Evolutionary conservation across 1,284 basidiomycete species (phyloP).

Genomic region (Trichosporon sp.): DNA sequence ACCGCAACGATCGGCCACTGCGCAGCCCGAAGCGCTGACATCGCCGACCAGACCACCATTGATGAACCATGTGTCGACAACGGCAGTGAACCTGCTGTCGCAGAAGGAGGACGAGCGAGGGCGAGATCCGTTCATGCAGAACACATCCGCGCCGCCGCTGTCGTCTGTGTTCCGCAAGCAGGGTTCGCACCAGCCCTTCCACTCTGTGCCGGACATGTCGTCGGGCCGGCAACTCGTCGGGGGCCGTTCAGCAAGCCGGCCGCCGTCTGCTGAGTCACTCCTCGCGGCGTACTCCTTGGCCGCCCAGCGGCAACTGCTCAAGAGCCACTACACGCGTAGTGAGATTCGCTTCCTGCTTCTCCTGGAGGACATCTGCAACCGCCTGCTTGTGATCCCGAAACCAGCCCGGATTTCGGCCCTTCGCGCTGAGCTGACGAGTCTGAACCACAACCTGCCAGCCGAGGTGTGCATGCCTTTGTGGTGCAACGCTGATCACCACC

Average conservation of each 20-base stretch:
- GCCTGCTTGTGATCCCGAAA: slow-evolving; percentile 84
- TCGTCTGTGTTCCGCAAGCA: slow-evolving; percentile 3
- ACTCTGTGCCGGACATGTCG: slow-evolving; percentile 54
- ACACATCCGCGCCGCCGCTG: slow-evolving; percentile 8
- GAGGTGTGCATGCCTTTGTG: slow-evolving; percentile 92
- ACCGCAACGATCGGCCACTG: slow-evolving; percentile 1
- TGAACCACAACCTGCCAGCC: slow-evolving; percentile 93
- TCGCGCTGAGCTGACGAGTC: slow-evolving; percentile 85
- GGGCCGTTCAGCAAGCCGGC: slow-evolving; percentile 37
- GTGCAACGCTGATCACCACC: slow-evolving; percentile 63
- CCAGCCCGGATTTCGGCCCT: slow-evolving; percentile 91
- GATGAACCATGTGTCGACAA: slow-evolving; percentile 8
- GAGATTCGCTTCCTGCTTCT: slow-evolving; percentile 86
- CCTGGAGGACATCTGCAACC: slow-evolving; percentile 88
- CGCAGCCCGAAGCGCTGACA: slow-evolving; percentile 5
- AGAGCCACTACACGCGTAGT: slow-evolving; percentile 83
- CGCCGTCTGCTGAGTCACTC: slow-evolving; percentile 45
- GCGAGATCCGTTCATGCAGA: slow-evolving; percentile 38
- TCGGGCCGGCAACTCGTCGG: slow-evolving; percentile 39
- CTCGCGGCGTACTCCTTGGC: slow-evolving; percentile 60
- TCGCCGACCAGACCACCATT: background rate
- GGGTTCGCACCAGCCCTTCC: slow-evolving; percentile 51
- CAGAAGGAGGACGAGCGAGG: slow-evolving; percentile 11
- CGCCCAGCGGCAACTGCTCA: slow-evolving; percentile 67
- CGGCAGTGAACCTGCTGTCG: background rate